Conservation (phyloP, 2,329 filamentous ascomycete species). For the Arthrocladium fulminans region DNA sequence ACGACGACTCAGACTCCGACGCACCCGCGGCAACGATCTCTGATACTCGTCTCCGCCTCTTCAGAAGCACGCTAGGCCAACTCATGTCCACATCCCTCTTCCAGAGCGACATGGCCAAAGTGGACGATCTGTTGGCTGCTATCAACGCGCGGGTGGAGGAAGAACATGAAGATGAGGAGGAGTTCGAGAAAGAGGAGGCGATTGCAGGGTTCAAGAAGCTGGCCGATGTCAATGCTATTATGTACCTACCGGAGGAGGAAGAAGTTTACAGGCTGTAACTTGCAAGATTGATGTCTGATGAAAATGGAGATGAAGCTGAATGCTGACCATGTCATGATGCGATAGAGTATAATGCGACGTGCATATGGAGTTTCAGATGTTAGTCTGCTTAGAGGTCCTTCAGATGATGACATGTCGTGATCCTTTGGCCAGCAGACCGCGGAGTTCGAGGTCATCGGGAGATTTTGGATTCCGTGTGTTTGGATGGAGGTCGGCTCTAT, state of each 20-base stretch:
- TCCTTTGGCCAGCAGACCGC: too few relatives aligned
- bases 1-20: slow-evolving; percentile 22
- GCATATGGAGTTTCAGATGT: too few relatives aligned
- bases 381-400: too few relatives aligned
- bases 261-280: slow-evolving; percentile 21
- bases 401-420: too few relatives aligned
- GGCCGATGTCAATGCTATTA: slow-evolving; percentile 53
- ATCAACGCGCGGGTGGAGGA: slow-evolving; percentile 60
- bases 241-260: slow-evolving; percentile 46
- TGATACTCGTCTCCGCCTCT: slow-evolving; percentile 60
- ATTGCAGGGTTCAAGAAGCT: slow-evolving; percentile 15
- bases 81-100: slow-evolving; percentile 78
- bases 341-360: too few relatives aligned
- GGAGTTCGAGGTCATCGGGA: too few relatives aligned
- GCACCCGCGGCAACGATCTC: slow-evolving; percentile 57
- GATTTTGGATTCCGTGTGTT: too few relatives aligned
- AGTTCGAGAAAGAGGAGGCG: slow-evolving; percentile 65
- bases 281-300: too few relatives aligned
- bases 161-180: slow-evolving; percentile 41
- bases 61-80: slow-evolving; percentile 73
- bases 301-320: too few relatives aligned
- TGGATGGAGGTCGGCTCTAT: too few relatives aligned
- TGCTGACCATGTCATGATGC: too few relatives aligned
- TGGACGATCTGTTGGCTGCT: slow-evolving; percentile 64
- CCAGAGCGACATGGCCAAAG: slow-evolving; percentile 69